These are phyloP conservation scores for Ustilago xerochloae DNA, from an alignment of 1,284 basidiomycete genomes.

Conservation along the genomic window DNA sequence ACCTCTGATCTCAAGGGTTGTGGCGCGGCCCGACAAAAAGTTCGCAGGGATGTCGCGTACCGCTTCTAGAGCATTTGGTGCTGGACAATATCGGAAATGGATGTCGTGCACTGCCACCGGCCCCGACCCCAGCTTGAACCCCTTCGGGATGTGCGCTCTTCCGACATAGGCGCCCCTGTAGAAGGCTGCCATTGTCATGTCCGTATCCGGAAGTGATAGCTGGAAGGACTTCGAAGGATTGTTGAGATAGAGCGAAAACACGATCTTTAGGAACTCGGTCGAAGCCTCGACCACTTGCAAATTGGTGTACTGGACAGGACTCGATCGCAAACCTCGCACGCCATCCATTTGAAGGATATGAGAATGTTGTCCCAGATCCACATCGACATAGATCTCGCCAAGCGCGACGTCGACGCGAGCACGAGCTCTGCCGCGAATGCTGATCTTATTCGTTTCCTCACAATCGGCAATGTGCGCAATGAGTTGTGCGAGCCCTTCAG, in stretches of 20 bases:
- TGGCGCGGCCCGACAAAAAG: constrained; percentile 51
- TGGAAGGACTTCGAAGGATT: constrained; percentile 50
- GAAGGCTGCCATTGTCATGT: constrained; percentile 53
- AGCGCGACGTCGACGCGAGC: constrained; percentile 44
- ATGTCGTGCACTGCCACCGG: constrained; percentile 49
- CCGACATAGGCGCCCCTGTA: constrained; percentile 49
- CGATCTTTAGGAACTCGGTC: constrained; percentile 44
- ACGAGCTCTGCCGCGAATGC: constrained; percentile 44
- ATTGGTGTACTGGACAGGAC: constrained; percentile 54
- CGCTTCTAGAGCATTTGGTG: constrained; percentile 19
- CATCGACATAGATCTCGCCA: constrained; percentile 43
- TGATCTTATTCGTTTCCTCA: constrained; percentile 49
- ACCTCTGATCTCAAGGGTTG: constrained; percentile 55
- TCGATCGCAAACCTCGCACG: constrained; percentile 35
- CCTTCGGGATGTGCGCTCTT: constrained; percentile 39
- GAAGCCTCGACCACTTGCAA: constrained; percentile 51
- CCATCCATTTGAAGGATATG: constrained; percentile 36
- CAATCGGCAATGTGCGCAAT: constrained; percentile 52
- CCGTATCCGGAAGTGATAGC: constrained; percentile 43
- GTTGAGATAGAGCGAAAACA: constrained; percentile 54
- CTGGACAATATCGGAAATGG: constrained; percentile 54
- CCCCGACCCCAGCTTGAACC: constrained; percentile 39
- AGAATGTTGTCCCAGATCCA: constrained; percentile 38
- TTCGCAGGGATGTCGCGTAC: constrained; percentile 54
- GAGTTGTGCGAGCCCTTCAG: constrained; percentile 34